Evolutionary conservation across 495 filamentous ascomycete species (phyloP).

Genomic region (Chaetomium tenue): DNA sequence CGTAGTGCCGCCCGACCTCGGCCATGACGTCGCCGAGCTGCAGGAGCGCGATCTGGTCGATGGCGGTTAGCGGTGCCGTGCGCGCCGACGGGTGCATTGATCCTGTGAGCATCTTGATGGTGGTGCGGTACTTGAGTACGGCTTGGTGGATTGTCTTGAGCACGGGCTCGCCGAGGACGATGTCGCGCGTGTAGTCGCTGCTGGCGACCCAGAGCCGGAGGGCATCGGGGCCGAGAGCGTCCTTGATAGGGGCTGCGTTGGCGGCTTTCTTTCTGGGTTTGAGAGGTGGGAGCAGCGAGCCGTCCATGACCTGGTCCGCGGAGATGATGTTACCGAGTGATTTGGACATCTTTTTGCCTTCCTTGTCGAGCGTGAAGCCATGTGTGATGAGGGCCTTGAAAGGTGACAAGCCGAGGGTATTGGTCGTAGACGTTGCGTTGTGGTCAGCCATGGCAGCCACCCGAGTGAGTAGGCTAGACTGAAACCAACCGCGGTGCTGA

Average conservation of each 20-base stretch:
- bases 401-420: constrained; percentile 49
- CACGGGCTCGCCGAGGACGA: constrained; percentile 71
- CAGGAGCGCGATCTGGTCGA: constrained; percentile 73
- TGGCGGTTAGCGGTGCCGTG: constrained; percentile 46
- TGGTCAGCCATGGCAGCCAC: constrained; percentile 47
- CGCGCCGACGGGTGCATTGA: constrained; percentile 63
- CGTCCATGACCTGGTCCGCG: constrained; percentile 80
- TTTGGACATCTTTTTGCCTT: constrained; percentile 97
- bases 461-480: constrained; percentile 92
- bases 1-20: constrained; percentile 60
- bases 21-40: constrained; percentile 64
- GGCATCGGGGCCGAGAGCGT: constrained; percentile 70
- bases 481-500: constrained; percentile 98
- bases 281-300: constrained; percentile 55
- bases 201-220: constrained; percentile 90
- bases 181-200: constrained; percentile 86
- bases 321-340: constrained; percentile 87
- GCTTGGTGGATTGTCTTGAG: constrained; percentile 69
- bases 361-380: constrained; percentile 85
- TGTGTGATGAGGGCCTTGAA: constrained; percentile 89
- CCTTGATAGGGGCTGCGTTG: constrained; percentile 26
- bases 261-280: constrained; percentile 44
- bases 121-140: constrained; percentile 81
- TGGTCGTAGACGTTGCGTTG: constrained; percentile 18
- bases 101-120: constrained; percentile 83